phyloP scores from a whole-genome alignment of 1,284 basidiomycete genomes.

The Coriolopsis trogii region DNA sequence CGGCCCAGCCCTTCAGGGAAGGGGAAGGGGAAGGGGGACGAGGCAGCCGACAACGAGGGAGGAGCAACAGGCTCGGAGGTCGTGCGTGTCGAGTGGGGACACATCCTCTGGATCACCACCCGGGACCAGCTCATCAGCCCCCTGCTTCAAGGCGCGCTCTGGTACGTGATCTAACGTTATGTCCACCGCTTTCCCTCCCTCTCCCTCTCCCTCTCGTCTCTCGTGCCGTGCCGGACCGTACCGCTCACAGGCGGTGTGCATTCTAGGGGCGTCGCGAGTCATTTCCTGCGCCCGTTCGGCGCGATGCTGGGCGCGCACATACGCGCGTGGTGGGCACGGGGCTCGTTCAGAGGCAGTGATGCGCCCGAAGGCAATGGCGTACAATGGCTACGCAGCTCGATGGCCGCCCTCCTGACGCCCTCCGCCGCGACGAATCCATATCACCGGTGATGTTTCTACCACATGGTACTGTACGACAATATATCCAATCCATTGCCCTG shows the following conservation, averaged over 20 bases:
- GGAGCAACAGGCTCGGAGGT: slow-evolving; percentile 35
- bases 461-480: neutral
- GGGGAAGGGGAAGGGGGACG: slow-evolving; percentile 28
- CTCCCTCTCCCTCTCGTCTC: too few species aligned
- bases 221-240: too few species aligned
- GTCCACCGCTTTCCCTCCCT: neutral
- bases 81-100: slow-evolving; percentile 58
- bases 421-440: slow-evolving; percentile 2
- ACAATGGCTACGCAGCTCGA: slow-evolving; percentile 27
- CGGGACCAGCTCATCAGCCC: slow-evolving; percentile 73
- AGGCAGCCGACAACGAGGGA: too few species aligned
- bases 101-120: slow-evolving; percentile 62
- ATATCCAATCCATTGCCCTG: too few species aligned
- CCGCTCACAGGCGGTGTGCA: neutral
- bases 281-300: slow-evolving; percentile 27
- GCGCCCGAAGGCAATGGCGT: slow-evolving; percentile 27
- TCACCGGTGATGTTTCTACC: neutral
- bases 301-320: slow-evolving; percentile 20
- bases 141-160: slow-evolving; percentile 69
- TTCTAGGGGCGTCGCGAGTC: slow-evolving; percentile 31
- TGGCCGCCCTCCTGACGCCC: slow-evolving; percentile 18
- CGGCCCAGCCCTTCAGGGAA: slow-evolving; percentile 31
- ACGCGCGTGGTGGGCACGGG: slow-evolving; percentile 30
- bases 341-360: slow-evolving; percentile 18
- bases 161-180: slow-evolving; percentile 44